Percentiles rank a stretch among this genome's conserved stretches.
Evolutionary conservation across 2,329 filamentous ascomycete genomes (phyloP).

Genomic region (Alternaria longipes): DNA sequence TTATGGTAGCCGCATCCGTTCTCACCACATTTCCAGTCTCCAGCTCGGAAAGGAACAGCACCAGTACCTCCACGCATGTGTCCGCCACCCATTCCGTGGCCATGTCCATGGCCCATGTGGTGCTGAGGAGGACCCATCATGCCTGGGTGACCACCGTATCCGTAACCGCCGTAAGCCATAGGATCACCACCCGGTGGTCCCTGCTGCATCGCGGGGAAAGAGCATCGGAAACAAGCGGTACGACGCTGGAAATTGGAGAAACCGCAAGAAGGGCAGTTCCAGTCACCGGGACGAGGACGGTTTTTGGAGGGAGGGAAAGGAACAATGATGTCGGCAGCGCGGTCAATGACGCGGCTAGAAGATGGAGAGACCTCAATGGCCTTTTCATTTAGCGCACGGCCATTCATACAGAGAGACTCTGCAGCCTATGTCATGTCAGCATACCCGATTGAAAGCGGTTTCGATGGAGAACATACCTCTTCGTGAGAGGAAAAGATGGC

Average conservation of each 20-base stretch:
- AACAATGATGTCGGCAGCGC: slow-evolving; percentile 93
- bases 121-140: slow-evolving; percentile 64
- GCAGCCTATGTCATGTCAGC: slow-evolving; percentile 72
- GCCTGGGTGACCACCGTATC: slow-evolving; percentile 69
- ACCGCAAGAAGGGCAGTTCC: slow-evolving; percentile 98
- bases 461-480: slow-evolving; percentile 71
- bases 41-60: slow-evolving; percentile 95
- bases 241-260: slow-evolving; percentile 99
- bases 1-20: slow-evolving; percentile 99
- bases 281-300: slow-evolving; percentile 93
- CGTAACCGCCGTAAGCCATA: slow-evolving; percentile 65
- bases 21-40: slow-evolving; percentile 98
- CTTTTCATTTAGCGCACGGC: slow-evolving; percentile 96
- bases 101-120: slow-evolving; percentile 70
- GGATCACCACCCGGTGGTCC: slow-evolving; percentile 75
- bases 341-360: slow-evolving; percentile 94
- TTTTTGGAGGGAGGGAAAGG: slow-evolving; percentile 99
- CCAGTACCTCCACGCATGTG: slow-evolving; percentile 78
- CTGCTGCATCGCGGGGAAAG: slow-evolving; percentile 91
- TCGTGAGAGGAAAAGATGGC: slow-evolving; percentile 99
- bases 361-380: slow-evolving; percentile 98
- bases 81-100: slow-evolving; percentile 58
- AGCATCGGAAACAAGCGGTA: slow-evolving; percentile 98
- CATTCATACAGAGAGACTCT: slow-evolving; percentile 99
- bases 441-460: not conserved